Evolutionary conservation across 2,329 filamentous ascomycete genomes (phyloP).

Genomic region (Dothistroma pini): DNA sequence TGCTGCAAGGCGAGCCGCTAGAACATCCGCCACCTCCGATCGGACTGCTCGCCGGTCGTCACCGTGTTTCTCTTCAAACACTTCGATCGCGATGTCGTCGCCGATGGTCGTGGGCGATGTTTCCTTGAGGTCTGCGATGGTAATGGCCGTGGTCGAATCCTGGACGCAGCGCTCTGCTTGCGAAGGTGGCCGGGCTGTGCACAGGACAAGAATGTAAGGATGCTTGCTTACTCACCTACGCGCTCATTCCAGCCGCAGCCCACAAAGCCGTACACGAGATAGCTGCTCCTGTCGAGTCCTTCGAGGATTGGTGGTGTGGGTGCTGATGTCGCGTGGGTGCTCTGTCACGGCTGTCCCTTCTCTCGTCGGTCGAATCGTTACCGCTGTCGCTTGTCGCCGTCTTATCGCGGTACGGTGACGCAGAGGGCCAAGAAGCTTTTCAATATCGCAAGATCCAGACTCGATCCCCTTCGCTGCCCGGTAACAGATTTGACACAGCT

Average conservation of each 20-base stretch:
- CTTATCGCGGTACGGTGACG: neutral
- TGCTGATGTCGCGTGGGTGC: neutral
- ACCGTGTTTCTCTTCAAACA: neutral
- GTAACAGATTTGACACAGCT: neutral
- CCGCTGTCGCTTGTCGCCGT: neutral
- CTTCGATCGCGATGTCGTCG: neutral
- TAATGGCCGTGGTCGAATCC: neutral
- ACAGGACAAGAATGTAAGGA: neutral
- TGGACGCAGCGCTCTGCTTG: neutral
- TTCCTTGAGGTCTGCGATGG: neutral
- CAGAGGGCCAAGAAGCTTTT: neutral
- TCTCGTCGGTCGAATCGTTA: neutral
- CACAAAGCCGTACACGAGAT: neutral
- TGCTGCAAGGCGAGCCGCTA: neutral
- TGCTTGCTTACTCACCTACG: conserved; percentile 3
- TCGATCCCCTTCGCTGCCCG: neutral
- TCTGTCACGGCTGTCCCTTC: neutral
- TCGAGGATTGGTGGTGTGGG: neutral
- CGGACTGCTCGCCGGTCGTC: neutral
- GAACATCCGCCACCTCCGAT: neutral
- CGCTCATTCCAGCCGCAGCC: conserved; percentile 5
- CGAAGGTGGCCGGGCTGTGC: neutral
- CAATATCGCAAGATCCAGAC: neutral
- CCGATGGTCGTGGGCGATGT: neutral
- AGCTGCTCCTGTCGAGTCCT: neutral